A percentile compares a stretch with the other conserved stretches of the same genome.
Conservation (phyloP, 108 stramenopile species). For the Asterionellopsis glacialis region DNA sequence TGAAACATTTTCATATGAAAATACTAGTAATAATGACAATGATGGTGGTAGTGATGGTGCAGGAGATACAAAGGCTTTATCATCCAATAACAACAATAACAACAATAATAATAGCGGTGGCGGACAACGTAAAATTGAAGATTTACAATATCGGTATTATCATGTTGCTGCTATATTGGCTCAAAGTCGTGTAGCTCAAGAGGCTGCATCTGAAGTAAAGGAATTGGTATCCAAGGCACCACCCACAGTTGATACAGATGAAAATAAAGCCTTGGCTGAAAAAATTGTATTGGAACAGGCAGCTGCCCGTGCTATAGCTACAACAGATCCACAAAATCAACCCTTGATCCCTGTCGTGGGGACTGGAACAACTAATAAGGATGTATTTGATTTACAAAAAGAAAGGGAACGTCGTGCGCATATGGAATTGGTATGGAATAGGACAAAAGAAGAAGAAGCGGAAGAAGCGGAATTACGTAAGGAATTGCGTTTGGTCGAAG, state of each 20-base stretch:
- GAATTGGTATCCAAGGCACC: slow-evolving; percentile 13
- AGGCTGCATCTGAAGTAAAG: slow-evolving; percentile 32
- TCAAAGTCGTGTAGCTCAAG: slow-evolving; percentile 41
- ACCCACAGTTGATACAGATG: slow-evolving; percentile 7
- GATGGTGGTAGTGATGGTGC: neutral
- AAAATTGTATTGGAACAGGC: slow-evolving; percentile 38
- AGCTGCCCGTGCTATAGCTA: slow-evolving; percentile 41
- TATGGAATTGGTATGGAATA: slow-evolving; percentile 69
- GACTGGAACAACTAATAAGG: slow-evolving; percentile 59
- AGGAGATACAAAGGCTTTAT: neutral
- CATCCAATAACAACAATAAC: slow-evolving; percentile 1
- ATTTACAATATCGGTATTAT: slow-evolving; percentile 91
- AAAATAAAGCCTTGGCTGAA: slow-evolving; percentile 14
- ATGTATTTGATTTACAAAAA: slow-evolving; percentile 61
- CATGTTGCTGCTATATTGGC: slow-evolving; percentile 62
- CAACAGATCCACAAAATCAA: slow-evolving; percentile 29
- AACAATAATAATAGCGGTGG: slow-evolving; percentile 1
- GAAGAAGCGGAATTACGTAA: slow-evolving; percentile 70
- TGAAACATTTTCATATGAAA: slow-evolving; percentile 9
- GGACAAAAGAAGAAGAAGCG: slow-evolving; percentile 77
- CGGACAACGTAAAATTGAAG: slow-evolving; percentile 61
- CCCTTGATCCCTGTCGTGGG: slow-evolving; percentile 42
- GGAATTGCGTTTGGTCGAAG: slow-evolving; percentile 72
- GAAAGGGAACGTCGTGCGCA: slow-evolving; percentile 72
- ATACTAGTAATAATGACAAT: too few relatives aligned